Evolutionary conservation across 345 rosid species (phyloP).

Genomic region (Pelargonium nanum): DNA sequence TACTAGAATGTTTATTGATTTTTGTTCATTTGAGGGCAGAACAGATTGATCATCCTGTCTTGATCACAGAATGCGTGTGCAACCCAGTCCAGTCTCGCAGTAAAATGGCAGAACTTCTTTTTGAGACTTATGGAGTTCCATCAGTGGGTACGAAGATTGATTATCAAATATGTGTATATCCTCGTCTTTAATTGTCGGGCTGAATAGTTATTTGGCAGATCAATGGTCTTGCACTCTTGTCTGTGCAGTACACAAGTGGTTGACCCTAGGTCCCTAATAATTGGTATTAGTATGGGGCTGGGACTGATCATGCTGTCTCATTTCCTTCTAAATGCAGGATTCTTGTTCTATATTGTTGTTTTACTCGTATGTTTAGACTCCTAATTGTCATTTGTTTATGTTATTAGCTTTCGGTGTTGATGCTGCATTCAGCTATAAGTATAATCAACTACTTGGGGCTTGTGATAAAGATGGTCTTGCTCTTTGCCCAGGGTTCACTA

Average conservation of each 20-base stretch:
- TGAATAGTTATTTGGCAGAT: slow-evolving; percentile 4
- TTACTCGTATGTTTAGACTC: background rate
- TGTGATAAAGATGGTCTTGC: slow-evolving; percentile 82
- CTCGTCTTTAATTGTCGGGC: background rate
- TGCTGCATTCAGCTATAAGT: slow-evolving; percentile 89
- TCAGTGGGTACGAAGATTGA: slow-evolving; percentile 52
- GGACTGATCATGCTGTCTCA: background rate
- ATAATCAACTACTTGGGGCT: slow-evolving; percentile 68
- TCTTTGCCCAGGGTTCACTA: slow-evolving; percentile 73
- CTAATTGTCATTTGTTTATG: slow-evolving; percentile 4
- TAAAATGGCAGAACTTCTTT: slow-evolving; percentile 97
- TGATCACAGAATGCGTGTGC: slow-evolving; percentile 87
- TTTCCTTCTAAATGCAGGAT: background rate
- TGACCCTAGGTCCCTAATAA: background rate
- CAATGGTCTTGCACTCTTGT: slow-evolving; percentile 5
- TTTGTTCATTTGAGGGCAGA: slow-evolving; percentile 40
- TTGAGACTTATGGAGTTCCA: slow-evolving; percentile 96
- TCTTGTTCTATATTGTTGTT: background rate
- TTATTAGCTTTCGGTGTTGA: slow-evolving; percentile 85
- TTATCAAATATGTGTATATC: background rate
- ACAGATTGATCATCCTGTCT: slow-evolving; percentile 92
- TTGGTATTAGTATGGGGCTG: background rate
- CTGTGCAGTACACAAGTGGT: too few species aligned
- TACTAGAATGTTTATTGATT: slow-evolving; percentile 21
- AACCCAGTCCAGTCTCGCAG: slow-evolving; percentile 88